Percentiles rank a stretch among this genome's conserved stretches.
These are phyloP conservation scores for Paramecium sonneborni DNA, from an alignment of 73 alveolate species.

Conservation along the genomic window DNA sequence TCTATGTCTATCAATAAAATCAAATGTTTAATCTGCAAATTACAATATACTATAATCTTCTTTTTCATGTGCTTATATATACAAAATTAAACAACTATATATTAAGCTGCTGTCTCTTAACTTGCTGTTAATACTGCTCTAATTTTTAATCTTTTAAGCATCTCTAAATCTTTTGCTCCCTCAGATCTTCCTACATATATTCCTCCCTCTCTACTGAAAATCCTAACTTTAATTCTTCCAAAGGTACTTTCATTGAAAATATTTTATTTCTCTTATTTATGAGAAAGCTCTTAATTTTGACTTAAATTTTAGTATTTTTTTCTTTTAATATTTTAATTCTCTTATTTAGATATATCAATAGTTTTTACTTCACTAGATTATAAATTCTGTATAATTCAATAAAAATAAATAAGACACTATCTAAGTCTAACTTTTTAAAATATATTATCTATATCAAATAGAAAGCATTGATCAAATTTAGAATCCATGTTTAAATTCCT, in stretches of 20 bases:
- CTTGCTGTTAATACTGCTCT: constrained; percentile 56
- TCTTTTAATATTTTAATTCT: too few relatives aligned
- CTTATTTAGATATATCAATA: too few relatives aligned
- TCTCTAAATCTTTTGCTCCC: constrained; percentile 31
- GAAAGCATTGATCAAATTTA: background rate
- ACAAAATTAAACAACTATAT: constrained; percentile 35
- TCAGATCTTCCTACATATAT: constrained; percentile 44
- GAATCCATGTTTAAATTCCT: background rate
- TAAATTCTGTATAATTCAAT: too few relatives aligned
- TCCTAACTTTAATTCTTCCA: constrained; percentile 24
- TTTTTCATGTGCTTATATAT: constrained; percentile 45
- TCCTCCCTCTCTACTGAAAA: constrained; percentile 45
- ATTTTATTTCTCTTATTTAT: background rate
- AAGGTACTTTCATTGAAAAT: background rate
- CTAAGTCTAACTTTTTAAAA: background rate
- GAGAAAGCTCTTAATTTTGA: too few relatives aligned
- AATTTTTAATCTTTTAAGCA: constrained; percentile 2
- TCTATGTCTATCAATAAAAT: constrained; percentile 50
- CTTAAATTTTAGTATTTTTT: too few relatives aligned
- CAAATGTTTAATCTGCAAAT: background rate
- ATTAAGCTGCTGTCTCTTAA: constrained; percentile 42
- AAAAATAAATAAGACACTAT: too few relatives aligned
- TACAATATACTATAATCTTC: constrained; percentile 3
- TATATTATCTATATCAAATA: background rate
- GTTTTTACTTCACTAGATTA: too few relatives aligned